Base-by-base conservation (phyloP, 768 basidiomycete species). In the Boletellus ananas region DNA sequence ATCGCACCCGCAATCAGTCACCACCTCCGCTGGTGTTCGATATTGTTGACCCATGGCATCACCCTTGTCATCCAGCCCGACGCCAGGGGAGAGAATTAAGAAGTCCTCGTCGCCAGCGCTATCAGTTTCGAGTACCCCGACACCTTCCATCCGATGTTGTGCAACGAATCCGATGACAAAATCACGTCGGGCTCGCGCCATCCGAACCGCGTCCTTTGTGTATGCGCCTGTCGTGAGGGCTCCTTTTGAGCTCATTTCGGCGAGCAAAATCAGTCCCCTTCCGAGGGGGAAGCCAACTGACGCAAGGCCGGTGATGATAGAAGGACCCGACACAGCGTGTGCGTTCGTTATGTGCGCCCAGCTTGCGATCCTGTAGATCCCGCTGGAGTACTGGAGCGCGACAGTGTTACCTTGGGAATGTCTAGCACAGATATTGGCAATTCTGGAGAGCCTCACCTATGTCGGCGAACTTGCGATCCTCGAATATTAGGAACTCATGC, bases 261-360 rank as follows among this genome's bases (percentile, higher is more conserved):
- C 90, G 38, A 99, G 84, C 34, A 99, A 76, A 40, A 99, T 75
- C 16, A 98, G 79, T 0, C 91, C 96, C 12, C 96, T 80, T 2
- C 84, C 56, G 25, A 92, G 78, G 0, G 94, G 90, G 9, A 84
- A 69, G 35, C 96, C 96, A 34, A 98, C 81, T 6, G 86, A 85
- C 2, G 88, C 75, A 29, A 99, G 85, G 14, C 96, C 95, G n/a
- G 81, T 76, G 56, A 99, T 79, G 57, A 98, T 84, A 13, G 93
- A 93, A 3, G 94, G 92, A n/a, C 96, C 96, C 3, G 96, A 94
- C 33, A 98, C 84, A 10, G 88, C 82, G 68, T 98, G 96, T 2
- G 96, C 96, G 67, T 99, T 98, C 45, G 94, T 97, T 61, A 99
- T 83, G 62, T 99, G 92, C 11, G 96, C 81, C 96, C 96, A 99